Evolutionary conservation across 805 yeast species (phyloP), one percentile per base, ranked within the genome.

Genomic region (Isabelozyma pseudorhagii): DNA sequence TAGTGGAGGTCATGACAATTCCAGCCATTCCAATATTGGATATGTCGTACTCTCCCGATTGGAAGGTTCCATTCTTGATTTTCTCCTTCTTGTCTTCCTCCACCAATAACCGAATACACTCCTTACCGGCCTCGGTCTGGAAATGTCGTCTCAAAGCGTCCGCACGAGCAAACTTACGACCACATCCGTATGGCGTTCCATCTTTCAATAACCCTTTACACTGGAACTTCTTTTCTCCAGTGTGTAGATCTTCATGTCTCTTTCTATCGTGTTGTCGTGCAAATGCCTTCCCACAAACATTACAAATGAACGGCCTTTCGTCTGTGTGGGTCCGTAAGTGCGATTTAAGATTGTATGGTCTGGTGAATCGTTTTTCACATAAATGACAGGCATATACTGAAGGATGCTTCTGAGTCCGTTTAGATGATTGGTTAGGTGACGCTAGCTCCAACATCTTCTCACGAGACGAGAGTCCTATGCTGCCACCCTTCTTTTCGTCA

Each of bases 331-430:
- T 93, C 50, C 97, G 75, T 61, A 88, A 72, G 68, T 93, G 99
- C 0, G 97, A 89, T 57, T 93, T 89, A 56, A 93, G 74, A 63
- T 94, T 94, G 66, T 94, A 94, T 0, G 97, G 97, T 48, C 98
- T 72, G 1, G 98, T 93, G 64, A 93, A 93, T 45, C 85, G 73
- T 67, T 90, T 91, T 40, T 84, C 91, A 68, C 99, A 93, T 41
- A 88, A 68, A 50, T 84, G 83, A 66, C 98, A 93, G 2, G 86
- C 86, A 66, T 81, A 88, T 8, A 82, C 77, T 25, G 88, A 80
- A 0, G 93, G 93, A 60, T 84, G 84, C 53, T 85, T 86, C 57
- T 86, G 90, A 6, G 79, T 73, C 21, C 88, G 67, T 60, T 79
- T 79, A 44, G 80, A 72, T 2, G 79, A 62, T 40, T 74, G 77